phyloP scores from a whole-genome alignment of 2,329 filamentous ascomycete genomes.

The Fusarium ambrosium region DNA sequence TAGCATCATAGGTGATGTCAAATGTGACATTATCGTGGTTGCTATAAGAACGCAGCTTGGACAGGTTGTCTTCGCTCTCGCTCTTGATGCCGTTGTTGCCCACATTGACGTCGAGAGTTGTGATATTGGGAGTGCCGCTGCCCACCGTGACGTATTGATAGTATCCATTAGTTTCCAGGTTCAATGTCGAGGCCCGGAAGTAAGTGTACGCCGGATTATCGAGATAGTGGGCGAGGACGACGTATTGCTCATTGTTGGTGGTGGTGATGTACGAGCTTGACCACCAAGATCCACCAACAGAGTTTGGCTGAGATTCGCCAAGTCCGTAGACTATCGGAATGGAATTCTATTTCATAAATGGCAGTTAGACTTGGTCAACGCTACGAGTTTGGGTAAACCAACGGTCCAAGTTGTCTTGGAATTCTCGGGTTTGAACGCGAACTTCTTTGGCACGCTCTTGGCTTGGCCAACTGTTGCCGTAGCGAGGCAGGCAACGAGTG shows the following conservation, averaged over 20 bases:
- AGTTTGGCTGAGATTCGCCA: neutral
- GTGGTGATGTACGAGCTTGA: neutral
- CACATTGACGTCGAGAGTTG: neutral
- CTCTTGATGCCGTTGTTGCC: neutral
- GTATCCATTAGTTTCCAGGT: neutral
- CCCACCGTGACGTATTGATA: neutral
- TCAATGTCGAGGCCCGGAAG: neutral
- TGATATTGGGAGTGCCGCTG: neutral
- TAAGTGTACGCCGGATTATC: neutral
- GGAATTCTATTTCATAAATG: neutral
- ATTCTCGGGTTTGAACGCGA: neutral
- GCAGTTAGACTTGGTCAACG: neutral
- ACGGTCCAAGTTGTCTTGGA: neutral
- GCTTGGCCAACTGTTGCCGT: neutral
- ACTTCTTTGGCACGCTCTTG: neutral
- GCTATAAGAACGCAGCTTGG: neutral
- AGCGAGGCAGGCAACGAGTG: neutral
- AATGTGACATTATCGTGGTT: neutral
- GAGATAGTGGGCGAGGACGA: neutral
- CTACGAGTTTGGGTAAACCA: neutral
- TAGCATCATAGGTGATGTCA: neutral
- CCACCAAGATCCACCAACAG: neutral
- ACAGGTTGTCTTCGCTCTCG: neutral
- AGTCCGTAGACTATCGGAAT: neutral
- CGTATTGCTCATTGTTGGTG: neutral